Evolutionary conservation across 2,329 filamentous ascomycete species (phyloP), one percentile per base, ranked within the genome.

Genomic region (Aspergillus versicolor): DNA sequence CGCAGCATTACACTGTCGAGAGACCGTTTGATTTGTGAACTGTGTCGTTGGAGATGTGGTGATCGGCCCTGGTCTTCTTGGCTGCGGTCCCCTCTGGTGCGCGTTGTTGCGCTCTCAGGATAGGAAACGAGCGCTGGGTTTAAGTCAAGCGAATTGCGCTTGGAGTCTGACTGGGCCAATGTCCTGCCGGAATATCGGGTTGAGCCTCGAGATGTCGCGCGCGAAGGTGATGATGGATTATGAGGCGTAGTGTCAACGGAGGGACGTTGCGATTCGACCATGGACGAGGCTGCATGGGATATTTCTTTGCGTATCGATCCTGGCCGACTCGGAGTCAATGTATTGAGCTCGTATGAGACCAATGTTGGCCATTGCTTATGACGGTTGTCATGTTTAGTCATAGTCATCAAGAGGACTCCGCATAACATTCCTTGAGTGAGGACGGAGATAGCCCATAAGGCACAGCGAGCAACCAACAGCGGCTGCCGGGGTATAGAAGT

Each of bases 401-500:
- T 37, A 22, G 59, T 59, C 5, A 61, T 58, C 40, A 70, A 53
- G n/a, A 73, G 52, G 43, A 62, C 66, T 11, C 70, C 70, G 48
- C 64, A 71, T 45, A 71, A 67, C 4, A 70, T 46, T 13, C 68
- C 67, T 51, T 75, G 67, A 3, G 56, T 49, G 11, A 74, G 65
- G 9, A 74, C 60, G 2, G 72, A 72, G 3, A 72, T 50, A 3
- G 65, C 64, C 71, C 72, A 75, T 38, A 72, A 58, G 9, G 72
- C 66, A 53, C 75, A 74, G 42, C 77, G 74, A 19, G 68, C 68
- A 32, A 72, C 63, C 40, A 76, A 64, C 15, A 70, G 49, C 1
- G 61, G 43, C n/a, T 59, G 61, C 15, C 45, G 53, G 11, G 22
- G 43, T 30, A 38, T 9, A n/a, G 38, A n/a, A 32, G 49, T 11